Conservation (phyloP, 768 basidiomycete species). For the Lyophyllum semitale region DNA sequence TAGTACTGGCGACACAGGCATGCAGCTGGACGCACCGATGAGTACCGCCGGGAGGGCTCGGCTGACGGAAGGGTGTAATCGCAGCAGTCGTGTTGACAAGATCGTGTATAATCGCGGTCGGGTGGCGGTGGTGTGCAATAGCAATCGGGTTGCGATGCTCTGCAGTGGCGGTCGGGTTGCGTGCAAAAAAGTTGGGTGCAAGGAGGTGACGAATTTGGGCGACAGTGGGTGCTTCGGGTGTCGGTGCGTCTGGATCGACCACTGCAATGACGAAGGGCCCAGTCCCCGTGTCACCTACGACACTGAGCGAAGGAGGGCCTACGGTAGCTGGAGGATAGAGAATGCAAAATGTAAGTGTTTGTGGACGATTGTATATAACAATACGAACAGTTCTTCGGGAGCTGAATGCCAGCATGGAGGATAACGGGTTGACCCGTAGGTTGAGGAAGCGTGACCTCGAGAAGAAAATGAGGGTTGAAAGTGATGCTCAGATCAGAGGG, state of each 20-base stretch:
- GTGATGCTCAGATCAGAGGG: slow-evolving; percentile 20
- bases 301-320: slow-evolving; percentile 18
- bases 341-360: background rate
- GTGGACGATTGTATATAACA: background rate
- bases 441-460: slow-evolving; percentile 28
- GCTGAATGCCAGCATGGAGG: slow-evolving; percentile 27
- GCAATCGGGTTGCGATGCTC: too few species aligned
- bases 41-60: slow-evolving; percentile 42
- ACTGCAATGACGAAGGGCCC: slow-evolving; percentile 48
- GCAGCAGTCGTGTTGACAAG: slow-evolving; percentile 41
- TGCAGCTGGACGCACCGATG: slow-evolving; percentile 33
- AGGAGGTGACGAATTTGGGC: slow-evolving; percentile 52
- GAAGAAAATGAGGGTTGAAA: slow-evolving; percentile 25
- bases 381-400: slow-evolving; percentile 14
- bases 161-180: background rate
- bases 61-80: slow-evolving; percentile 38
- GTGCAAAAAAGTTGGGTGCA: slow-evolving; percentile 37
- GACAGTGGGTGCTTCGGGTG: slow-evolving; percentile 41
- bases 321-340: slow-evolving; percentile 1
- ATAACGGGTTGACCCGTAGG: slow-evolving; percentile 19
- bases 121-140: too few species aligned
- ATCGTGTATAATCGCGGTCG: too few species aligned
- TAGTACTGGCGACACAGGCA: background rate
- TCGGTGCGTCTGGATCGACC: slow-evolving; percentile 52
- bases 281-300: slow-evolving; percentile 20